Evolutionary conservation across 2,329 filamentous ascomycete genomes (phyloP).

Genomic region (Cladobotryum mycophilum): DNA sequence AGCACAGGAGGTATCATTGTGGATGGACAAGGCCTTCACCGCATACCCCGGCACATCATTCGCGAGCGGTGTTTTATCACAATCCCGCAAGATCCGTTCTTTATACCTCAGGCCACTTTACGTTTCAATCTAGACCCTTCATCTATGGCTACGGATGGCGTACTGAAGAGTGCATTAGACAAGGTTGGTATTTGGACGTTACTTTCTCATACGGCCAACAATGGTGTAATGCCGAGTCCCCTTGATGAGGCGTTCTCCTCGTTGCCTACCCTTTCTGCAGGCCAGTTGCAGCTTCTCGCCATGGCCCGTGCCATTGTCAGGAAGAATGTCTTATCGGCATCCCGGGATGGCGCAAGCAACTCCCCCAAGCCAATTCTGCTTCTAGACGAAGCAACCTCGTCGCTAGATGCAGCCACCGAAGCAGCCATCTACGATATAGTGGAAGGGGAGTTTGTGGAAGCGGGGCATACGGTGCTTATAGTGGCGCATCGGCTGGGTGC

Average conservation of each 20-base stretch:
- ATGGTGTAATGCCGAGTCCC: neutral
- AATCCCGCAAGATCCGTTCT: constrained; percentile 24
- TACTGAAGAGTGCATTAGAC: constrained; percentile 8
- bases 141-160: constrained; percentile 2
- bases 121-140: constrained; percentile 18
- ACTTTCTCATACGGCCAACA: neutral
- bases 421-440: constrained; percentile 25
- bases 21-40: constrained; percentile 23
- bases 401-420: constrained; percentile 28
- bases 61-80: constrained; percentile 25
- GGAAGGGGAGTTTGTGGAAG: constrained; percentile 16
- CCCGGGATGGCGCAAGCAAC: neutral
- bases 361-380: constrained; percentile 24
- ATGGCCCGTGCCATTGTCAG: constrained; percentile 26
- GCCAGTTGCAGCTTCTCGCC: constrained; percentile 28
- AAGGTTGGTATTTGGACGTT: constrained; percentile 11
- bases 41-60: constrained; percentile 17
- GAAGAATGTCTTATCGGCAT: constrained; percentile 8
- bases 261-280: constrained; percentile 21
- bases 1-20: constrained; percentile 21
- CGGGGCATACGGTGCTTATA: constrained; percentile 30
- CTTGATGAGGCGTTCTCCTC: constrained; percentile 21
- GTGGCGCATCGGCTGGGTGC: constrained; percentile 28
- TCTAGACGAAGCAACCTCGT: constrained; percentile 27
- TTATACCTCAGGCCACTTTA: constrained; percentile 14